A percentile compares a stretch with the other conserved stretches of the same genome.
These are phyloP conservation scores for Termitomyces sp. DNA, from an alignment of 768 basidiomycete species.

Conservation along the genomic window DNA sequence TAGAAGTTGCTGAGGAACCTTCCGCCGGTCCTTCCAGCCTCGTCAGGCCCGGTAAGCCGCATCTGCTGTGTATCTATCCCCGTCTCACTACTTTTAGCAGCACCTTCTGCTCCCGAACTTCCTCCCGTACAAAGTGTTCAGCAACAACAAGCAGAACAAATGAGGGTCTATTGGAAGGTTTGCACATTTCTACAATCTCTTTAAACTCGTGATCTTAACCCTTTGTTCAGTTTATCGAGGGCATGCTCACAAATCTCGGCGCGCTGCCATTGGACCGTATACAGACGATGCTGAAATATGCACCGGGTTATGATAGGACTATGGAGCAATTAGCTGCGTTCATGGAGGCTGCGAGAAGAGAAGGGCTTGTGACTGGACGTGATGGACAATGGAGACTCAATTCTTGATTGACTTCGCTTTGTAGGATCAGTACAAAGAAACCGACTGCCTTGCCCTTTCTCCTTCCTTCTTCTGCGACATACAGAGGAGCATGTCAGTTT, in stretches of 20 bases:
- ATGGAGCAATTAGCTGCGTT: slow-evolving; percentile 74
- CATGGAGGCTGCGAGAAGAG: slow-evolving; percentile 74
- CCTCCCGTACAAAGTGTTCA: slow-evolving; percentile 50
- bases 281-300: slow-evolving; percentile 82
- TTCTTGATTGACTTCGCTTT: neutral
- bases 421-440: no score
- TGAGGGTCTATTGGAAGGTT: slow-evolving; percentile 87
- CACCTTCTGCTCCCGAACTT: slow-evolving; percentile 30
- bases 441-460: no score
- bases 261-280: slow-evolving; percentile 74
- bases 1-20: slow-evolving; percentile 56
- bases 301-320: slow-evolving; percentile 75
- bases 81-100: slow-evolving; percentile 9
- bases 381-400: slow-evolving; percentile 64
- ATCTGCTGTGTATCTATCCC: neutral
- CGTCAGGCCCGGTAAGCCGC: slow-evolving; percentile 4
- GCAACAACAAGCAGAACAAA: slow-evolving; percentile 79
- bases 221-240: slow-evolving; percentile 68
- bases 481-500: no score
- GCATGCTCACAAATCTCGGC: slow-evolving; percentile 87
- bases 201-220: neutral
- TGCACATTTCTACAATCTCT: slow-evolving; percentile 10
- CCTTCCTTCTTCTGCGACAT: no score
- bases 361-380: slow-evolving; percentile 65
- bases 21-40: slow-evolving; percentile 17